These are phyloP conservation scores for Stentor roeselii DNA, from an alignment of 73 alveolate genomes.

Conservation along the genomic window DNA sequence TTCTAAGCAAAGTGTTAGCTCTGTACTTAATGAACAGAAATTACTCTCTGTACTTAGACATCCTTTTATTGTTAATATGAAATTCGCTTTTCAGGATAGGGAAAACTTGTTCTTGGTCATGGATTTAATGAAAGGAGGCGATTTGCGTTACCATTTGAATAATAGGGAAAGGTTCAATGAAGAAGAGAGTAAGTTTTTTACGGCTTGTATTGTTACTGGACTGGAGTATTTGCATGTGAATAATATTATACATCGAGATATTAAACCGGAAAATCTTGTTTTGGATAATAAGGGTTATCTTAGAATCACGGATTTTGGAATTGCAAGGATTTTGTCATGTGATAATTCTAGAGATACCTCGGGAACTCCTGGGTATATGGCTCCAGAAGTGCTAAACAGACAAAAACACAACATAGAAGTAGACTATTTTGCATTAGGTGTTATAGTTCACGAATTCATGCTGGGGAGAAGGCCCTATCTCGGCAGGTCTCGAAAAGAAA, in stretches of 20 bases:
- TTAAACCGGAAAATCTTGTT: conserved; percentile 92
- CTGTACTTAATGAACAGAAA: conserved; percentile 78
- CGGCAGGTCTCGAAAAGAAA: conserved; percentile 76
- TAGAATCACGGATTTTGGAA: conserved; percentile 85
- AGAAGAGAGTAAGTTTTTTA: conserved; percentile 58
- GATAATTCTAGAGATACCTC: conserved; percentile 84
- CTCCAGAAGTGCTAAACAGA: conserved; percentile 84
- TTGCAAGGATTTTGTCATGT: conserved; percentile 75
- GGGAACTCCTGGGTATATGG: conserved; percentile 86
- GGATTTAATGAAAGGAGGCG: conserved; percentile 91
- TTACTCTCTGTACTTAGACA: conserved; percentile 65
- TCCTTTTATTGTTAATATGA: conserved; percentile 85
- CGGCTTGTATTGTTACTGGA: conserved; percentile 62
- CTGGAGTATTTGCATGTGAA: conserved; percentile 82
- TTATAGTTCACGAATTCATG: conserved; percentile 77
- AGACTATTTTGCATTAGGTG: conserved; percentile 92
- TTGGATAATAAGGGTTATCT: conserved; percentile 78
- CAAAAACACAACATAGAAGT: conserved; percentile 70
- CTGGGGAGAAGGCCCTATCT: conserved; percentile 84
- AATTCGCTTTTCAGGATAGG: conserved; percentile 84
- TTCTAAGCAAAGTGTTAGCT: conserved; percentile 73
- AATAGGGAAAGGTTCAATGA: conserved; percentile 47
- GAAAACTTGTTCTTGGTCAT: conserved; percentile 83
- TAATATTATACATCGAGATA: conserved; percentile 86
- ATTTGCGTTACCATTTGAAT: conserved; percentile 69